phyloP scores from a whole-genome alignment of 306 rosid genomes.

The Vigna reflexopilosa region DNA sequence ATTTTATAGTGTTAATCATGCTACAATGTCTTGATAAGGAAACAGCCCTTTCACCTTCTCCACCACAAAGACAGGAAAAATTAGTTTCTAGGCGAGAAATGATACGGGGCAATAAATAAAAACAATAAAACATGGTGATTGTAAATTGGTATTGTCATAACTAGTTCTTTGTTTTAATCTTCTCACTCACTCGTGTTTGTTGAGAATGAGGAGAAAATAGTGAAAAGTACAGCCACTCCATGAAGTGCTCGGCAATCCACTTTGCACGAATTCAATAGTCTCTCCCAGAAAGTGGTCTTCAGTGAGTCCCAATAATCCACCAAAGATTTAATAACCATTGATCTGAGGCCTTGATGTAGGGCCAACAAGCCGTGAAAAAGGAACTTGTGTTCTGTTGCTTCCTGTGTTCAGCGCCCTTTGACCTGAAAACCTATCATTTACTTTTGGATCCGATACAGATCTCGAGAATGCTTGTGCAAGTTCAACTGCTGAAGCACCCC shows the following conservation, averaged over 20 bases:
- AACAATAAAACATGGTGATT: slow-evolving; percentile 30
- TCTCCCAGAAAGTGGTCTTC: slow-evolving; percentile 39
- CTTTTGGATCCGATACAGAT: slow-evolving; percentile 79
- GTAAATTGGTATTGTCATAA: slow-evolving; percentile 38
- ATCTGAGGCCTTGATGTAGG: slow-evolving; percentile 86
- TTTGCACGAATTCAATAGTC: slow-evolving; percentile 41
- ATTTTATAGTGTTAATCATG: slow-evolving; percentile 28
- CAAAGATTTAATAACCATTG: slow-evolving; percentile 73
- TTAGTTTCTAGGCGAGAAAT: slow-evolving; percentile 34
- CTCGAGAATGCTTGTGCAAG: slow-evolving; percentile 95
- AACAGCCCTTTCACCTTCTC: slow-evolving; percentile 41
- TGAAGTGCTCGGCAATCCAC: slow-evolving; percentile 41
- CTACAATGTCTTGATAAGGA: slow-evolving; percentile 32
- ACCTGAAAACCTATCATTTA: slow-evolving; percentile 58
- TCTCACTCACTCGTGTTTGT: slow-evolving; percentile 45
- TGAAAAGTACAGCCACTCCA: slow-evolving; percentile 34
- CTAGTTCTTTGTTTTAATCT: slow-evolving; percentile 38
- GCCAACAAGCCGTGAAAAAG: slow-evolving; percentile 90
- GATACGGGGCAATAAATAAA: slow-evolving; percentile 20
- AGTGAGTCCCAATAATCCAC: slow-evolving; percentile 41
- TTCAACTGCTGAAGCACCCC: slow-evolving; percentile 91
- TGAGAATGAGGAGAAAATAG: slow-evolving; percentile 39
- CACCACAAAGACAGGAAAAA: slow-evolving; percentile 32
- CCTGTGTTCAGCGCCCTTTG: slow-evolving; percentile 63
- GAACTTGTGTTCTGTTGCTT: slow-evolving; percentile 65